phyloP scores from a whole-genome alignment of 148 eudicot genomes.

The Chenopodium formosanum region DNA sequence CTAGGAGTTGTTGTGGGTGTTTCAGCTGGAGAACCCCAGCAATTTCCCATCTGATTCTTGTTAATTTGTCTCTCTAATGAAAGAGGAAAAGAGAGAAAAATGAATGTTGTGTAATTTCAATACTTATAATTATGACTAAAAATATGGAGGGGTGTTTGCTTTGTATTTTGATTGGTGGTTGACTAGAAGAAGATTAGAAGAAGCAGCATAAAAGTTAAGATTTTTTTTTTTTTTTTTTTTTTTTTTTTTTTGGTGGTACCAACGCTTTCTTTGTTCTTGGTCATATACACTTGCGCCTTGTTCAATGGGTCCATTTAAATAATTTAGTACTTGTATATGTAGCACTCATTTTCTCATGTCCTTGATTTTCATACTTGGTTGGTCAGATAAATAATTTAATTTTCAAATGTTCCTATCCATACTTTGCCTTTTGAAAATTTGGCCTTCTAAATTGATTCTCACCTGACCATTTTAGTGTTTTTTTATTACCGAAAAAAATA shows the following conservation, averaged over 20 bases:
- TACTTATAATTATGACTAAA: too few species aligned
- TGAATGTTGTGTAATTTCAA: not conserved
- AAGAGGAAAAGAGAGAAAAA: not conserved
- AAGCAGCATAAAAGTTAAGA: too few species aligned
- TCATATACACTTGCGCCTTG: not conserved
- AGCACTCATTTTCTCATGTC: not conserved
- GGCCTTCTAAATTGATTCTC: not conserved
- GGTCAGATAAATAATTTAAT: not conserved
- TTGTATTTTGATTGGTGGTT: not conserved
- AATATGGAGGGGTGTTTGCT: not conserved
- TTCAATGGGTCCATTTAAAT: slow-evolving; percentile 9
- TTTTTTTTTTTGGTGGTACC: not conserved
- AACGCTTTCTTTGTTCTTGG: not conserved
- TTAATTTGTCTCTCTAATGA: not conserved
- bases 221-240: too few species aligned
- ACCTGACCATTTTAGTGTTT: not conserved
- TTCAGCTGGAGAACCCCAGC: slow-evolving; percentile 40
- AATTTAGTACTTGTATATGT: too few species aligned
- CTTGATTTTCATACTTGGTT: not conserved
- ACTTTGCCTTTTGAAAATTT: too few species aligned
- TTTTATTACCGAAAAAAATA: too few species aligned
- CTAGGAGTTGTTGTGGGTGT: slow-evolving; percentile 28
- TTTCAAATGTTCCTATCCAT: not conserved
- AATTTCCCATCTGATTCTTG: slow-evolving; percentile 47
- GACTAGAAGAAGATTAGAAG: not conserved